Evolutionary conservation across 495 filamentous ascomycete genomes (phyloP), one percentile per base, ranked within the genome.

Genomic region (Chaetomium fimeti): DNA sequence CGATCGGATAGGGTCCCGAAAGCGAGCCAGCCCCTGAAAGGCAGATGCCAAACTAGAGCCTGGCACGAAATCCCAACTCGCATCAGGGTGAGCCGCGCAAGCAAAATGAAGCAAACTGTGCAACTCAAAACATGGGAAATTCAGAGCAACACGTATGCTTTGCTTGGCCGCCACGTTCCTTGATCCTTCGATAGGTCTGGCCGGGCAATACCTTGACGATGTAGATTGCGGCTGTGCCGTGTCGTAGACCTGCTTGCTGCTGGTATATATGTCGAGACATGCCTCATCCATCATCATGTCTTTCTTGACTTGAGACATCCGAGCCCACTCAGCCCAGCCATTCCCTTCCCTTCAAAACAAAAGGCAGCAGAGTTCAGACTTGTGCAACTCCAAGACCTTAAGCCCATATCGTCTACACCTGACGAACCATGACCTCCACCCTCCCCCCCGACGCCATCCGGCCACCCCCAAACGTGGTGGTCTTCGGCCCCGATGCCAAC

Each of bases 401-500:
- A 43, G 2, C 40, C 40, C n/a, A n/a, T n/a, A 43, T 43, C 40
- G 5, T 43, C 9, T 13, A 16, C 40, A 16, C 13, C 4, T 1
- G 1, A 5, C 13, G 13, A 25, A 49, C 28, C 47, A 61, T 61
- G 59, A 6, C 48, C 1, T 40, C 29, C 47, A n/a, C 8, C 43
- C 16, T 20, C 57, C 43, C 45, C 3, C 32, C 48, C 5, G 29
- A 24, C 20, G 59, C n/a, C 2, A 20, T 45, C 28, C n/a, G 9
- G 18, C 59, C 47, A 22, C 62, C 68, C 11, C 65, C 59, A 0
- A 27, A 66, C 47, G 28, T 65, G n/a, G 49, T 68, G 12, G 48
- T 57, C 25, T 73, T 70, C 45, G 69, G 71, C 22, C 65, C 69
- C 5, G 24, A 57, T 0, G 65, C 69, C 57, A 69, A 72, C 57